phyloP scores from a whole-genome alignment of 2,329 filamentous ascomycete species.

The Parafenestella ontariensis region DNA sequence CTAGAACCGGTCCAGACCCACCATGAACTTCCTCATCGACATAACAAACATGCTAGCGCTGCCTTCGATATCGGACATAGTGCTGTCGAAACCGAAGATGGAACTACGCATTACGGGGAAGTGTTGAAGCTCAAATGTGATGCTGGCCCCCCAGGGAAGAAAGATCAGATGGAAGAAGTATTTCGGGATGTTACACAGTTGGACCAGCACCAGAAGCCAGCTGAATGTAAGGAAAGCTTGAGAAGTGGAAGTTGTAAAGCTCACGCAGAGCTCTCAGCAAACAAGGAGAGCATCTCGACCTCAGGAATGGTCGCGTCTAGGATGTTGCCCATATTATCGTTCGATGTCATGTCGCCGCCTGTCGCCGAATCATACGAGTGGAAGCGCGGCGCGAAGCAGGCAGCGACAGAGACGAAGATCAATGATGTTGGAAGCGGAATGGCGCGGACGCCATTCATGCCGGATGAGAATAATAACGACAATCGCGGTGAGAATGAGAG shows the following conservation, averaged over 20 bases:
- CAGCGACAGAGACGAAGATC: neutral
- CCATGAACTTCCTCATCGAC: slow-evolving; percentile 3
- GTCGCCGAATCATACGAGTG: neutral
- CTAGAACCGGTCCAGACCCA: neutral
- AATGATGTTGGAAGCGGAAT: neutral
- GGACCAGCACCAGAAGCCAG: neutral
- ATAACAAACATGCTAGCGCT: slow-evolving; percentile 9
- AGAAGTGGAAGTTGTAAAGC: no score
- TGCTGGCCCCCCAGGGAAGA: neutral
- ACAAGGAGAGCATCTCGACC: neutral
- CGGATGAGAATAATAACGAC: no score
- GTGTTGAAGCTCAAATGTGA: slow-evolving; percentile 41
- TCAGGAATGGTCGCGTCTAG: neutral
- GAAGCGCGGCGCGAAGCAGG: neutral
- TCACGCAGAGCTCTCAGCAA: no score
- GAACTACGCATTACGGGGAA: slow-evolving; percentile 45
- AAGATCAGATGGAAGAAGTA: neutral
- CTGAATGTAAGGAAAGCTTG: neutral
- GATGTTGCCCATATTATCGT: neutral
- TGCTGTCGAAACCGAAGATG: slow-evolving; percentile 41
- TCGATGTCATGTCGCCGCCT: neutral
- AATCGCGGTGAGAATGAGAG: no score
- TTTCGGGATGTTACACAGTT: neutral
- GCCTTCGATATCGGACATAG: neutral
- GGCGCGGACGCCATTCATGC: no score